phyloP scores from a whole-genome alignment of 169 alveolate genomes.

The Besnoitia besnoiti region DNA sequence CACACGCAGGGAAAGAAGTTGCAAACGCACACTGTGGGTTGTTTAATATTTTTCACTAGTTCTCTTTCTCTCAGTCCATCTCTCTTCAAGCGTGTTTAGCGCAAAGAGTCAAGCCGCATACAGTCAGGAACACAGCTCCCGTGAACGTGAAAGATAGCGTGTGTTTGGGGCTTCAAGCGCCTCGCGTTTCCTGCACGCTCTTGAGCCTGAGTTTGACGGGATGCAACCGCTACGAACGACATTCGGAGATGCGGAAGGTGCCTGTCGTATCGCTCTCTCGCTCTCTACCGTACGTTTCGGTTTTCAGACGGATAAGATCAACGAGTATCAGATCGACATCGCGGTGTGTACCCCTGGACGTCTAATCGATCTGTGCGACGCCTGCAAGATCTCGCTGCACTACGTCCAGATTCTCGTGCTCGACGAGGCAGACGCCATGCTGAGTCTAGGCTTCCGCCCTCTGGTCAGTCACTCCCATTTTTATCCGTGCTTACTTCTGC shows the following conservation, averaged over 20 bases:
- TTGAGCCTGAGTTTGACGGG: too few species aligned
- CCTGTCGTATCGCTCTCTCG: not conserved
- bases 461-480: constrained; percentile 82
- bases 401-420: constrained; percentile 89
- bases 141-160: too few species aligned
- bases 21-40: too few species aligned
- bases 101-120: too few species aligned
- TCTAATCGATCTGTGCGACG: constrained; percentile 18
- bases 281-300: not conserved
- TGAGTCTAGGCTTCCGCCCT: constrained; percentile 95
- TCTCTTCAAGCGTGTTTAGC: too few species aligned
- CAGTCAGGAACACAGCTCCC: too few species aligned
- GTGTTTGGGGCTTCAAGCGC: too few species aligned
- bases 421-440: constrained; percentile 99
- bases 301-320: constrained; percentile 10
- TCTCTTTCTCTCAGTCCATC: too few species aligned
- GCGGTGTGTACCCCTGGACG: constrained; percentile 55
- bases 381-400: constrained; percentile 9
- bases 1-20: not conserved
- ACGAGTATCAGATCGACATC: constrained; percentile 33
- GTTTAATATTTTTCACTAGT: too few species aligned
- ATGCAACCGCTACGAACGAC: too few species aligned
- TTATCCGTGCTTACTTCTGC: not conserved
- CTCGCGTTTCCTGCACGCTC: too few species aligned
- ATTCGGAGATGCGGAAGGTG: too few species aligned